Conservation (phyloP, 768 basidiomycete genomes). For the Naganishia randhawae region DNA sequence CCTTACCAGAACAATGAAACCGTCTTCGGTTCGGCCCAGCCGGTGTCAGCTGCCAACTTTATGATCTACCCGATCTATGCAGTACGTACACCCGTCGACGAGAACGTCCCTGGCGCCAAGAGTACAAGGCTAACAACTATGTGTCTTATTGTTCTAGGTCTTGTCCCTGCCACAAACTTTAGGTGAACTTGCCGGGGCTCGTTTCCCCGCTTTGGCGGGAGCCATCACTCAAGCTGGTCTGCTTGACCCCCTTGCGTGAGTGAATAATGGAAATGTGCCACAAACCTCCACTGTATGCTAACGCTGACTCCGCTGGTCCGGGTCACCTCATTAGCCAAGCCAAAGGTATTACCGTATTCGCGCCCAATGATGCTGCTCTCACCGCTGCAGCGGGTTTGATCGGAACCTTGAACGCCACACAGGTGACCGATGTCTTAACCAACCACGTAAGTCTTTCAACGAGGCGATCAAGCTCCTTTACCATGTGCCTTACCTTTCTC, state of each 20-base stretch:
- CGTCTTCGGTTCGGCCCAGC: slow-evolving; percentile 36
- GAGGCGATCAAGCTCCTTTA: neutral
- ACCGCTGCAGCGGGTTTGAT: slow-evolving; percentile 50
- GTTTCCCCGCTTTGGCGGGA: slow-evolving; percentile 54
- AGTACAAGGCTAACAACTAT: too few relatives aligned
- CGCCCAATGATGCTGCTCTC: slow-evolving; percentile 60
- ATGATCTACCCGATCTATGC: slow-evolving; percentile 44
- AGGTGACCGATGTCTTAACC: slow-evolving; percentile 54
- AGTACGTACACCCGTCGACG: neutral
- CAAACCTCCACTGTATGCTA: neutral
- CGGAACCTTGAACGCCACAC: slow-evolving; percentile 55
- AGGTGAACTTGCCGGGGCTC: slow-evolving; percentile 51
- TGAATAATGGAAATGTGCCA: neutral
- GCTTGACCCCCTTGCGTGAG: slow-evolving; percentile 51
- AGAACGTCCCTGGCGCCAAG: too few relatives aligned
- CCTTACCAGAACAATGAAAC: slow-evolving; percentile 57
- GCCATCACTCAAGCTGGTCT: slow-evolving; percentile 47
- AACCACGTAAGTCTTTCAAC: slow-evolving; percentile 59
- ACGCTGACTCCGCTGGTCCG: neutral
- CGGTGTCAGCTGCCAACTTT: slow-evolving; percentile 42
- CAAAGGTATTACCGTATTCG: slow-evolving; percentile 65
- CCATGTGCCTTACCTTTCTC: neutral
- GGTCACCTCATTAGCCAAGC: slow-evolving; percentile 33
- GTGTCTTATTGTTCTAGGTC: slow-evolving; percentile 42
- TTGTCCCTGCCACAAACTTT: slow-evolving; percentile 59